A percentile compares a stretch with the other conserved stretches of the same genome.
Conservation (phyloP, 495 filamentous ascomycete genomes). For the Podospora conica region DNA sequence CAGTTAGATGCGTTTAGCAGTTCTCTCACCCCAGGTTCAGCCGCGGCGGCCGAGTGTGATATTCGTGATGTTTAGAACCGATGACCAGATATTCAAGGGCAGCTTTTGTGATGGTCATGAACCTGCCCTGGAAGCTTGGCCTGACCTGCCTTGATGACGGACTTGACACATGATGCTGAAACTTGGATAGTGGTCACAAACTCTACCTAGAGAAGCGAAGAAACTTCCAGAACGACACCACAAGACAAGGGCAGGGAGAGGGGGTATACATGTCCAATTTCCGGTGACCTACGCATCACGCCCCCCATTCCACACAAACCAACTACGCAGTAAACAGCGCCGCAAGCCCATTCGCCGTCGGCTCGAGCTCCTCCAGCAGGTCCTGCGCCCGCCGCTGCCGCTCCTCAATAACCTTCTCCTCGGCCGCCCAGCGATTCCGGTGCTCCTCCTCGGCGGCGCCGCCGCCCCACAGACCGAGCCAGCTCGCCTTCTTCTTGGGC, state of each 20-base stretch:
- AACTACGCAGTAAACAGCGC: constrained; percentile 36
- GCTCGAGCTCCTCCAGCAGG: constrained; percentile 43
- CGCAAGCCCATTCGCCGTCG: constrained; percentile 28
- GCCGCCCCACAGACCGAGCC: constrained; percentile 47
- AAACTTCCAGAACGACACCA: not conserved
- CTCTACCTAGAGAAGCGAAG: not conserved
- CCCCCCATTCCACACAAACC: not conserved
- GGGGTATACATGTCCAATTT: not conserved
- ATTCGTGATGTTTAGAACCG: not conserved
- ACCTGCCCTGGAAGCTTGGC: not conserved
- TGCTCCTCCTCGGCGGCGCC: constrained; percentile 21
- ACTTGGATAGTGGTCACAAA: not conserved
- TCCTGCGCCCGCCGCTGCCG: constrained; percentile 37
- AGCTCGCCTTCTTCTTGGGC: constrained; percentile 16
- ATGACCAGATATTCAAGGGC: not conserved
- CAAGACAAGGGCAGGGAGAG: not conserved
- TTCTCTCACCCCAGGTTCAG: not conserved
- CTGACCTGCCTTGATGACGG: not conserved
- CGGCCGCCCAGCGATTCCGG: constrained; percentile 42
- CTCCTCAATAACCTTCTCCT: constrained; percentile 48
- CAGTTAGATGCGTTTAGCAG: not conserved
- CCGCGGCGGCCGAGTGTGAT: not conserved
- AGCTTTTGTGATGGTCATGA: not conserved
- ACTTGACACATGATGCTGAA: not conserved
- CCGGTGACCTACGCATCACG: not conserved